phyloP scores from a whole-genome alignment of 2,329 filamentous ascomycete genomes.

The Aspergillus quadrilineatus region DNA sequence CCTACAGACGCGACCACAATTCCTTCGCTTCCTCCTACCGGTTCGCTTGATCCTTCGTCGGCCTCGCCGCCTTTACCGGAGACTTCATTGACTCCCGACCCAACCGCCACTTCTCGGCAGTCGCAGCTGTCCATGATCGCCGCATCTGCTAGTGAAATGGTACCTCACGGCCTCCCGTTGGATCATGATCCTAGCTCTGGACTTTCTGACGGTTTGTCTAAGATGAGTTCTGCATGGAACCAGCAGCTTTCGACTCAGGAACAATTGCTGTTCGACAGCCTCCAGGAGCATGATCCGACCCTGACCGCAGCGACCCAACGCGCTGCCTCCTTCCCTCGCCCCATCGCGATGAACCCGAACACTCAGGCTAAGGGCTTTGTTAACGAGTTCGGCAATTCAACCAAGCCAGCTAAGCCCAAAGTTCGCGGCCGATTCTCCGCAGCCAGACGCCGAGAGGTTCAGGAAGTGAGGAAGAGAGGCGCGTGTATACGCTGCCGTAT shows the following conservation, averaged over 20 bases:
- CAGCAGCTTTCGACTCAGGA: constrained; percentile 40
- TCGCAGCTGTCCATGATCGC: constrained; percentile 48
- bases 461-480: constrained; percentile 59
- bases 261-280: constrained; percentile 40
- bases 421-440: constrained; percentile 58
- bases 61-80: constrained; percentile 37
- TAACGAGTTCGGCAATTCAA: constrained; percentile 41
- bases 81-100: constrained; percentile 36
- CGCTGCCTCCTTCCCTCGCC: constrained; percentile 41
- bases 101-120: constrained; percentile 38
- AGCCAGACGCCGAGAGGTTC: constrained; percentile 57
- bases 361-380: constrained; percentile 42
- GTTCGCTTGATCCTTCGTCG: constrained; percentile 33
- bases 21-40: constrained; percentile 33
- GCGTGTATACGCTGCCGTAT: constrained; percentile 64
- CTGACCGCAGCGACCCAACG: constrained; percentile 41
- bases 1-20: constrained; percentile 29
- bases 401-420: constrained; percentile 47
- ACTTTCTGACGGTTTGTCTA: constrained; percentile 30
- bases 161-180: constrained; percentile 39
- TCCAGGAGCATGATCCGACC: constrained; percentile 41
- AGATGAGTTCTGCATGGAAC: constrained; percentile 32
- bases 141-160: constrained; percentile 48
- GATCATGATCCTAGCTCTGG: constrained; percentile 32
- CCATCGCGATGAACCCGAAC: constrained; percentile 45